Evolutionary conservation across 139 green algal species (phyloP), one percentile per base, ranked within the genome.

Genomic region (Picochlorum sp.): DNA sequence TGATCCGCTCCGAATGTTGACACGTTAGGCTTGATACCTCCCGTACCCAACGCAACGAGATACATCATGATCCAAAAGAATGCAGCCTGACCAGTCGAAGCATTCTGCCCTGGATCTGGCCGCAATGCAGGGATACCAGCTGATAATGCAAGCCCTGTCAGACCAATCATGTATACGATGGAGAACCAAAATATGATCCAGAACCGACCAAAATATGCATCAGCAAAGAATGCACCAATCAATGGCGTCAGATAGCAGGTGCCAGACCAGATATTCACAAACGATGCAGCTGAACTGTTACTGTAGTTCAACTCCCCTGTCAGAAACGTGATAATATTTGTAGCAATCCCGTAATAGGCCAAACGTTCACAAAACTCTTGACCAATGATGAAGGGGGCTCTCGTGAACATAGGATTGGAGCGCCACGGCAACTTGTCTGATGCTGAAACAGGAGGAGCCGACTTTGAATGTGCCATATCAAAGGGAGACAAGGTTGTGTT

Each of bases 21-120:
- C 20, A 98, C 92, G 68, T 95, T 96, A 58, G 92, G 91, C 73
- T 98, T 98, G 74, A 98, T 98, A 68, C 92, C 92, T 10, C 92
- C 91, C 2, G 88, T 96, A 49, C 85, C 92, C 28, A 97, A 60
- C 4, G 90, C 87, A n/a, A 98, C 85, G 34, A 96, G 68, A 45
- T 85, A 85, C 26, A 96, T 79, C 0, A 80, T 70, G 24, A 51
- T 45, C 49, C 50, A 75, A 51, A 69, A 69, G n/a, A 67, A 24
- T 13, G 49, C 67, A 34, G 60, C 31, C 49, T 74, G 49, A 10
- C 24, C 59, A 47, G 62, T 49, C 21, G 20, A 63, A 5, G 60
- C 67, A 45, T 8, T 18, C 30, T 61, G 13, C 0, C 67, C 67
- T 9, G 11, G 5, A 2, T 41, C 51, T 45, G 60, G 68, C 26